Evolutionary conservation across 176 grass and related monocot genomes (phyloP).

Genomic region (Tillandsia leiboldiana): DNA sequence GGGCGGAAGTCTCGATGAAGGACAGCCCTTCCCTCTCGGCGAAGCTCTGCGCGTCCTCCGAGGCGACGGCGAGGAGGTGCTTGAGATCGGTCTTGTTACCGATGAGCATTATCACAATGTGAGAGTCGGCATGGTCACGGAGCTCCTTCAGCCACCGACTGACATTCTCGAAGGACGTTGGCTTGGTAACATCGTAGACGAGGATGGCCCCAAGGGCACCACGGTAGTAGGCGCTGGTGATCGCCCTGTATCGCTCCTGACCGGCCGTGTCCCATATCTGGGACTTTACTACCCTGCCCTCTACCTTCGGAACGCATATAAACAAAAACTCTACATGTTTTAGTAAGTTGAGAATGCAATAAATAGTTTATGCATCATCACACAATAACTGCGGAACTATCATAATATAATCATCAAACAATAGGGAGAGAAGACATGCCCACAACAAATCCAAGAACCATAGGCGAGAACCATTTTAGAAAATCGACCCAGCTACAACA

Average conservation of each 20-base stretch:
- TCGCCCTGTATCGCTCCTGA: constrained; percentile 74
- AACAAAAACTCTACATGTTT: neutral
- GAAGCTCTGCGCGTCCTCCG: constrained; percentile 41
- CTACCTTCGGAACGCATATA: constrained; percentile 33
- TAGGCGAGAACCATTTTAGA: too few relatives aligned
- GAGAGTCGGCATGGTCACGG: constrained; percentile 59
- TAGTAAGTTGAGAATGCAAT: too few relatives aligned
- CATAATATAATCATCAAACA: too few relatives aligned
- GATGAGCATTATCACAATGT: constrained; percentile 79
- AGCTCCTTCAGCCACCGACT: constrained; percentile 88
- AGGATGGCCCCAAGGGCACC: constrained; percentile 75
- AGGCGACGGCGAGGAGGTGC: constrained; percentile 48
- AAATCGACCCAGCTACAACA: too few relatives aligned
- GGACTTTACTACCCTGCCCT: constrained; percentile 77
- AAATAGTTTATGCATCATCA: too few relatives aligned
- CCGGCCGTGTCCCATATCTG: constrained; percentile 93
- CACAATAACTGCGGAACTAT: too few relatives aligned
- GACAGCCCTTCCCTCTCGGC: constrained; percentile 61
- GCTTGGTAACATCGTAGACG: constrained; percentile 81
- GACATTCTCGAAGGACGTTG: constrained; percentile 78
- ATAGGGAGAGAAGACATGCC: too few relatives aligned
- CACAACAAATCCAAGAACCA: too few relatives aligned
- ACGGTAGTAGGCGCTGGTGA: constrained; percentile 86
- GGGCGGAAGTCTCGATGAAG: constrained; percentile 79
- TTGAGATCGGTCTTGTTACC: constrained; percentile 86